These are phyloP conservation scores for Arctostaphylos glauca DNA, from an alignment of 148 eudicot genomes.

Conservation along the genomic window DNA sequence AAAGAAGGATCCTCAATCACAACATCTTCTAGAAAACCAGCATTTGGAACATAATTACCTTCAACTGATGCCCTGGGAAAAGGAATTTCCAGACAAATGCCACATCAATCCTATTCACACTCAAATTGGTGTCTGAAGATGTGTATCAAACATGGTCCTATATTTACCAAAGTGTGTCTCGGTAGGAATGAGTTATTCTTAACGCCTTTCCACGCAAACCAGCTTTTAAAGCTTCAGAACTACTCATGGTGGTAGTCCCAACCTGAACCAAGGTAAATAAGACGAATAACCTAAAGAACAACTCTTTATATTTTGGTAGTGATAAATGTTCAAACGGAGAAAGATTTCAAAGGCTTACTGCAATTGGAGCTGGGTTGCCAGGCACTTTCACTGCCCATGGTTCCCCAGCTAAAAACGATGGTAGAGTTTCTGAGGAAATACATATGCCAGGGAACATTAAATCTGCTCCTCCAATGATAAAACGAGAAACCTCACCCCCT, in stretches of 20 bases:
- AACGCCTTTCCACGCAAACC: conserved; percentile 91
- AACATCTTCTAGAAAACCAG: conserved; percentile 70
- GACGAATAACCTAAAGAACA: neutral
- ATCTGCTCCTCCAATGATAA: conserved; percentile 89
- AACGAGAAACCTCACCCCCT: conserved; percentile 96
- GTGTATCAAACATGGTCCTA: neutral
- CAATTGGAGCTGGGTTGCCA: conserved; percentile 87
- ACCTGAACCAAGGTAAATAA: conserved; percentile 41
- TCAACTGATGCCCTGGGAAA: conserved; percentile 73
- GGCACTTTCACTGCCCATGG: conserved; percentile 93
- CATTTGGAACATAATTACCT: conserved; percentile 73
- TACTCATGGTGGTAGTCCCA: conserved; percentile 78
- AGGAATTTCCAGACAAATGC: conserved; percentile 9
- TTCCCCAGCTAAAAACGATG: conserved; percentile 75
- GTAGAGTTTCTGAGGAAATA: conserved; percentile 69
- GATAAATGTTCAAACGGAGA: neutral
- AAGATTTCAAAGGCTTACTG: conserved; percentile 40
- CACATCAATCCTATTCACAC: neutral
- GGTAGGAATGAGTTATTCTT: conserved; percentile 63
- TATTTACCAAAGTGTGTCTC: conserved; percentile 73
- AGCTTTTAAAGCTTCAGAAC: conserved; percentile 76
- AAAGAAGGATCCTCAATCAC: conserved; percentile 76
- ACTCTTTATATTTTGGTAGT: neutral
- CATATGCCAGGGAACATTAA: conserved; percentile 94
- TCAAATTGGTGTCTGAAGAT: neutral